Evolutionary conservation across 2,329 filamentous ascomycete genomes (phyloP), one percentile per base, ranked within the genome.

Genomic region (Microascus cirrosus): DNA sequence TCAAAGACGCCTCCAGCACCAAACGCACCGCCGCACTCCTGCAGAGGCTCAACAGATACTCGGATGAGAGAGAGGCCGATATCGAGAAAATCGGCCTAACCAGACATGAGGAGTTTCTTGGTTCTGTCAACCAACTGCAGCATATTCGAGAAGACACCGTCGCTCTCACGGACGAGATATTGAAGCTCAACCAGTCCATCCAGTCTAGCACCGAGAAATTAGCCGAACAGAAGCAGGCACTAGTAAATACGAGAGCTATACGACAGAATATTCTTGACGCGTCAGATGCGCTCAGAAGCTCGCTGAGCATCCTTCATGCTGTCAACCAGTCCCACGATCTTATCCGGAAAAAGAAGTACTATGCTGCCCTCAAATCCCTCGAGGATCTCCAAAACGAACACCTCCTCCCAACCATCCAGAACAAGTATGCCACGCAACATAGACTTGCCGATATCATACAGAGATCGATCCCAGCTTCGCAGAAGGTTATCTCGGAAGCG

Each of bases 301-400:
- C 93, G 60, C 77, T 99, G 42, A 92, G 94, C 68, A 94, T 99
- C 39, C 74, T 99, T 42, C 87, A 92, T 59, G 86, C 95, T 10
- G 91, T 95, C 56, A 99, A 99, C 66, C 86, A 96, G 67, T 90
- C 95, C 3, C 91, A 96, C 69, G 94, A 97, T 57, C 77, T 99
- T 59, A 82, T 97, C 54, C 84, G 85, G 45, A 93, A 90, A 73
- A 96, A 96, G 74, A 95, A 91, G 64, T 95, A 97, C 69, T 99
- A 99, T 70, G 90, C 88, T 6, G 94, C 94, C 2, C 79, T 99
- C 56, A 92, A 95, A 64, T 93, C 93, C 3, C 78, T 99, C 53
- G 94, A 97, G 65, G 94, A 99, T 69, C 78, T 99, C 48, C 93
- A 97, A 68, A 96, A 95, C 71, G 92, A 99, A 63, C 90, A 97